Evolutionary conservation across 345 rosid species (phyloP).

Genomic region (Linum usitatissimum): DNA sequence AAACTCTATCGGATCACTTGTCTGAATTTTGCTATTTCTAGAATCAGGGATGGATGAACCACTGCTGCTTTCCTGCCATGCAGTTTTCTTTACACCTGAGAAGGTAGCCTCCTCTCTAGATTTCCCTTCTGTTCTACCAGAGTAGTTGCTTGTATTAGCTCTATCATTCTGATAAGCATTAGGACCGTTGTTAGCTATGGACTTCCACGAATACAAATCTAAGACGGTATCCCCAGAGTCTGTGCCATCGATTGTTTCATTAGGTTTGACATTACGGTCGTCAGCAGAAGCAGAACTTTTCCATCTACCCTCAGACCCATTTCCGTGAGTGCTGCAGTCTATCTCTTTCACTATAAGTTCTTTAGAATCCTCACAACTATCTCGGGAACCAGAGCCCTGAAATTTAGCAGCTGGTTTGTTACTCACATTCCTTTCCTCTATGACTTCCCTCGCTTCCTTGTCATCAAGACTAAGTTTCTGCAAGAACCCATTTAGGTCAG

Average conservation of each 20-base stretch:
- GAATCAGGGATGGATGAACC: slow-evolving; percentile 36
- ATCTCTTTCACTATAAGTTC: slow-evolving; percentile 90
- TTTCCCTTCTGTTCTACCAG: slow-evolving; percentile 34
- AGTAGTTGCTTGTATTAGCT: slow-evolving; percentile 20
- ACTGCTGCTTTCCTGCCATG: slow-evolving; percentile 43
- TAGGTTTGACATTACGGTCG: slow-evolving; percentile 30
- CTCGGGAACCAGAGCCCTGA: slow-evolving; percentile 32
- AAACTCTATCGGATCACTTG: slow-evolving; percentile 34
- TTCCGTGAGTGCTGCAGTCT: slow-evolving; percentile 54
- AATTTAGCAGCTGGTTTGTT: slow-evolving; percentile 13
- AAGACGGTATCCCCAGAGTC: slow-evolving; percentile 42
- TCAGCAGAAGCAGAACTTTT: slow-evolving; percentile 35
- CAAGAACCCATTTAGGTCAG: slow-evolving; percentile 70
- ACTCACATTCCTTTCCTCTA: slow-evolving; percentile 30
- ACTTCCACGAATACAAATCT: slow-evolving; percentile 50
- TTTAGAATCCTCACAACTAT: slow-evolving; percentile 40
- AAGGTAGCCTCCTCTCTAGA: slow-evolving; percentile 49
- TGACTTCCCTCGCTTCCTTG: slow-evolving; percentile 30
- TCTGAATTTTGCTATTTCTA: slow-evolving; percentile 22
- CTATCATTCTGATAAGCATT: slow-evolving; percentile 33
- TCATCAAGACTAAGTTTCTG: slow-evolving; percentile 50
- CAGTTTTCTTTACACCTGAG: slow-evolving; percentile 42
- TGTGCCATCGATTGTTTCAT: slow-evolving; percentile 25
- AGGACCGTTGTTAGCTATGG: slow-evolving; percentile 36
- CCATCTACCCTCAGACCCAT: slow-evolving; percentile 55